Conservation (phyloP, 1,284 basidiomycete species). For the Tilletia setariae region DNA sequence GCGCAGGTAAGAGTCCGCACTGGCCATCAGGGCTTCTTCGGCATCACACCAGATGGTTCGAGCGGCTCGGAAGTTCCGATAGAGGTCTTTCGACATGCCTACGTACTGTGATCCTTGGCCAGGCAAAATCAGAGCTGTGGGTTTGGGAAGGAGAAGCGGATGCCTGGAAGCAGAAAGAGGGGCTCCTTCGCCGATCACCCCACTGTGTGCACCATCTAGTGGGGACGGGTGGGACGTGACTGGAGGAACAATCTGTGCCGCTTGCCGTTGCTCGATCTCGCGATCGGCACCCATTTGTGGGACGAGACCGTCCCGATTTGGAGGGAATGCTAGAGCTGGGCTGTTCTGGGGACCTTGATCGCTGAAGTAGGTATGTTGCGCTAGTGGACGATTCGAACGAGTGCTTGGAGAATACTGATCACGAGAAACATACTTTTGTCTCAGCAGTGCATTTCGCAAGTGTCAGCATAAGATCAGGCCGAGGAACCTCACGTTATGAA, state of each 20-base stretch:
- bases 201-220: not conserved
- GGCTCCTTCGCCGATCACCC: not conserved
- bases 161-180: constrained; percentile 2
- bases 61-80: constrained; percentile 42
- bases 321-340: not conserved
- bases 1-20: constrained; percentile 30
- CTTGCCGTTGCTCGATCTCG: not conserved
- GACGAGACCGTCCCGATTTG: not conserved
- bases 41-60: constrained; percentile 47
- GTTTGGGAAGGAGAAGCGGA: constrained; percentile 12
- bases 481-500: constrained; percentile 29
- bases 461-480: not conserved
- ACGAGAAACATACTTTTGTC: not conserved
- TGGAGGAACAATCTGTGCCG: not conserved
- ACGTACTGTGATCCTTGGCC: constrained; percentile 49
- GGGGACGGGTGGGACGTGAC: not conserved
- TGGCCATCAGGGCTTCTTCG: constrained; percentile 43
- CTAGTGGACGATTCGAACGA: constrained; percentile 26
- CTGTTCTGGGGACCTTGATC: constrained; percentile 17
- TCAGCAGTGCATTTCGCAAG: not conserved
- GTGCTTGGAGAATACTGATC: constrained; percentile 25
- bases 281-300: not conserved
- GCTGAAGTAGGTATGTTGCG: constrained; percentile 51
- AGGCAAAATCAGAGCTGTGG: constrained; percentile 3
- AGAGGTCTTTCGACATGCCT: constrained; percentile 50